These are phyloP conservation scores for Heliocybe sulcata DNA, from an alignment of 1,284 basidiomycete species.

Conservation along the genomic window DNA sequence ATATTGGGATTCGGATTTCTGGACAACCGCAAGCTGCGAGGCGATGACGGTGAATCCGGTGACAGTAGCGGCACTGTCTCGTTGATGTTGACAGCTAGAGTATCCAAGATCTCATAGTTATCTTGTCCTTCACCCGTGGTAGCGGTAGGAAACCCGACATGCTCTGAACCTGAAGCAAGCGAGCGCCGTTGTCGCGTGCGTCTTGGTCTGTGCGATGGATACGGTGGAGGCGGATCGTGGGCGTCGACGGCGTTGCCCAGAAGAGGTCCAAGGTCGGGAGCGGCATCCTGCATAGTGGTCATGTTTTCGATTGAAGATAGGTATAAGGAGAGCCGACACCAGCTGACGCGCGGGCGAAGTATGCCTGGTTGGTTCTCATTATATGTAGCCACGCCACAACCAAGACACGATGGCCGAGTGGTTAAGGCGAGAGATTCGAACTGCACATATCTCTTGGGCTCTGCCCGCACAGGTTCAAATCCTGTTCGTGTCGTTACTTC, in stretches of 20 bases:
- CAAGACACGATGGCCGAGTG: slow-evolving; percentile 43
- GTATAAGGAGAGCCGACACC: no score
- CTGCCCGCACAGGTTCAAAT: neutral
- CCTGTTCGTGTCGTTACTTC: neutral
- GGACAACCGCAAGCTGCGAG: no score
- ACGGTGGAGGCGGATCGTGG: neutral
- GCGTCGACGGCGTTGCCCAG: neutral
- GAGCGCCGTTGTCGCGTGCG: neutral
- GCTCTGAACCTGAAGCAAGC: neutral
- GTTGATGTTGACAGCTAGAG: no score
- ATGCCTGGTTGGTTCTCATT: no score
- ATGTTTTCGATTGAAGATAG: no score
- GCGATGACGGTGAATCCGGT: no score
- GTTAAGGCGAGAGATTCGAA: slow-evolving; percentile 57
- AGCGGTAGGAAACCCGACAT: neutral
- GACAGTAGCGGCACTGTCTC: no score
- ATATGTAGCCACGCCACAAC: no score
- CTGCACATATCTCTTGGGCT: neutral
- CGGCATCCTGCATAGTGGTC: neutral
- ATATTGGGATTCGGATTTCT: neutral
- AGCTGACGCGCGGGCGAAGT: no score
- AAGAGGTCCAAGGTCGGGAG: neutral
- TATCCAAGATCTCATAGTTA: neutral
- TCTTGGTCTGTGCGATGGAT: neutral
- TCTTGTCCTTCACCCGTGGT: neutral